Evolutionary conservation across 495 filamentous ascomycete genomes (phyloP).

Genomic region (Hyaloscypha variabilis): DNA sequence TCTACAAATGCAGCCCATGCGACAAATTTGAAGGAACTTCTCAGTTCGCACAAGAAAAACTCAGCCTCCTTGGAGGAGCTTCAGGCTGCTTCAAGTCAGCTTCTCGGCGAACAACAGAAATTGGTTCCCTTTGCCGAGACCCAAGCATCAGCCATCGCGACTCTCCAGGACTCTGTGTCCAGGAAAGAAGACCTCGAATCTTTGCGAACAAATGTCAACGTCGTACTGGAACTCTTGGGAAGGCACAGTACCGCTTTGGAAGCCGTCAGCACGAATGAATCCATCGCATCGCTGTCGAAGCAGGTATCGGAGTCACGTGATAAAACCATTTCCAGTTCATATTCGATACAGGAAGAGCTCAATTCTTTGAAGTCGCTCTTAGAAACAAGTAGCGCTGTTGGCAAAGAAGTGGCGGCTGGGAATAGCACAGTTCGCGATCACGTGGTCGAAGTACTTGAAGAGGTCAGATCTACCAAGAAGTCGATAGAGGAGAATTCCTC

Average conservation of each 20-base stretch:
- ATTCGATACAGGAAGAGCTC: neutral
- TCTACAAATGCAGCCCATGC: neutral
- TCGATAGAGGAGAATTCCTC: neutral
- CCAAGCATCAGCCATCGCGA: neutral
- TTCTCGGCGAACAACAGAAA: neutral
- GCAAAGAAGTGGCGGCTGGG: neutral
- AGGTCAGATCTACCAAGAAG: neutral
- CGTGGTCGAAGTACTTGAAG: neutral
- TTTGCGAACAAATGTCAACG: neutral
- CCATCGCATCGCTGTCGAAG: neutral
- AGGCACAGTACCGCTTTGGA: neutral
- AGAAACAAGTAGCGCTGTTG: neutral
- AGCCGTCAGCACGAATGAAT: neutral
- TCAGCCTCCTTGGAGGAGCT: neutral
- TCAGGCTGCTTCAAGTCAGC: neutral
- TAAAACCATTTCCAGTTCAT: neutral
- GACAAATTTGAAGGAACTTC: neutral
- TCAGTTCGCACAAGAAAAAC: neutral
- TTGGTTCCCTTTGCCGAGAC: neutral
- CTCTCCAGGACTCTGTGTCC: neutral
- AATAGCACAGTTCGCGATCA: neutral
- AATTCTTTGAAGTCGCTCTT: neutral
- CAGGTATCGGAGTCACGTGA: neutral
- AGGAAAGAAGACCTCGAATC: neutral
- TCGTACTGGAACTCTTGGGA: neutral